These are phyloP conservation scores for Athelia sp. DNA, from an alignment of 1,284 basidiomycete genomes.

Conservation along the genomic window DNA sequence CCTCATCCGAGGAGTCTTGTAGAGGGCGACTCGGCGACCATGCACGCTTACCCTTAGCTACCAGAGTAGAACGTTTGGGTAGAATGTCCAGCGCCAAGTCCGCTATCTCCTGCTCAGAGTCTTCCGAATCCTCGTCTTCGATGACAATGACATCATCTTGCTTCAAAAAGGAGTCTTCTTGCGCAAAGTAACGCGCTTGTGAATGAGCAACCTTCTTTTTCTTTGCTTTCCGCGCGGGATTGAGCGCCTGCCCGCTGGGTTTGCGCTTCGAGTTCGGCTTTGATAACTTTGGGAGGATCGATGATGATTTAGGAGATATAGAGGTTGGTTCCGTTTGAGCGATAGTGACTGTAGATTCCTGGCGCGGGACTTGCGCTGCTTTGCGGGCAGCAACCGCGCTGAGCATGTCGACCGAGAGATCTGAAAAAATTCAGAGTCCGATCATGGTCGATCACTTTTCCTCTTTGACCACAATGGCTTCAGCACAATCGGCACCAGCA, in stretches of 20 bases:
- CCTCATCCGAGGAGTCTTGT: slow-evolving; percentile 49
- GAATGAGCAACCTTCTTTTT: slow-evolving; percentile 27
- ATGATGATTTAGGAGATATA: slow-evolving; percentile 8
- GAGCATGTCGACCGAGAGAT: slow-evolving; percentile 33
- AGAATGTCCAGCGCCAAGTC: slow-evolving; percentile 4
- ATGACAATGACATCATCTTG: slow-evolving; percentile 35
- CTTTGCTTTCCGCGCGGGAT: slow-evolving; percentile 11
- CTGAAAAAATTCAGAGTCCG: not conserved
- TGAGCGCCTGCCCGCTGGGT: slow-evolving; percentile 12
- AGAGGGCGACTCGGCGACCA: slow-evolving; percentile 53
- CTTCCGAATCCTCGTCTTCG: slow-evolving; percentile 28
- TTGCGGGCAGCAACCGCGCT: slow-evolving; percentile 60
- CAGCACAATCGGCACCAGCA: slow-evolving; percentile 17
- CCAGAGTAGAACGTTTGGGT: not conserved
- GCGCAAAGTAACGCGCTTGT: slow-evolving; percentile 27
- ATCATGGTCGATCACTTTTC: not conserved
- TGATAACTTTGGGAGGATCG: slow-evolving; percentile 9
- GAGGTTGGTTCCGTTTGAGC: slow-evolving; percentile 4
- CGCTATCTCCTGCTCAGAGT: slow-evolving; percentile 13
- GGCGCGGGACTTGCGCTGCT: slow-evolving; percentile 33
- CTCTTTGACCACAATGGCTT: not conserved
- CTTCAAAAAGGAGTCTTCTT: slow-evolving; percentile 25
- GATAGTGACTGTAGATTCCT: slow-evolving; percentile 10
- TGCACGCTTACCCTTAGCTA: slow-evolving; percentile 22
- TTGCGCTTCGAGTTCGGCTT: slow-evolving; percentile 28